A percentile compares a stretch with the other conserved stretches of the same genome.
phyloP scores from a whole-genome alignment of 805 yeast genomes.

The Naumovozyma castellii region DNA sequence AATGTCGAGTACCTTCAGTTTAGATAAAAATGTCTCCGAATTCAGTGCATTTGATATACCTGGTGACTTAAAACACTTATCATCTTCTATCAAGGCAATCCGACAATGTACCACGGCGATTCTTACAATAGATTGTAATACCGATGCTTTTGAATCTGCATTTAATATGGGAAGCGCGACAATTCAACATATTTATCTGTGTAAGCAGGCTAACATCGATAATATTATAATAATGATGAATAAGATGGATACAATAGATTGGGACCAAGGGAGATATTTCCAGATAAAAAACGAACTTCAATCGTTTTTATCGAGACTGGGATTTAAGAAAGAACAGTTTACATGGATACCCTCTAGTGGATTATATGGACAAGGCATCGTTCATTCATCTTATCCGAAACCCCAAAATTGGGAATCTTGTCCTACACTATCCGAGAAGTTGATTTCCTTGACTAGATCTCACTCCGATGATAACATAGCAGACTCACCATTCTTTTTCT shows the following conservation, averaged over 20 bases:
- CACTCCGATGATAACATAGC: background rate
- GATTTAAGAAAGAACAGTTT: constrained; percentile 71
- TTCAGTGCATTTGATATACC: constrained; percentile 4
- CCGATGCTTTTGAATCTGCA: constrained; percentile 9
- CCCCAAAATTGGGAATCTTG: constrained; percentile 13
- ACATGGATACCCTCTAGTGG: constrained; percentile 92
- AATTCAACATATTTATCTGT: constrained; percentile 6
- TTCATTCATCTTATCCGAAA: constrained; percentile 49
- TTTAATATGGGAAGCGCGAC: constrained; percentile 10
- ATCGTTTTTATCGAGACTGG: constrained; percentile 69
- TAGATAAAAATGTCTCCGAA: background rate
- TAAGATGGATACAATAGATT: constrained; percentile 90
- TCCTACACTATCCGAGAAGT: constrained; percentile 4
- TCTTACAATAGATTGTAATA: constrained; percentile 9
- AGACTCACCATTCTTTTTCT: background rate
- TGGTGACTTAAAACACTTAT: background rate
- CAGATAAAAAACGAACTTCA: constrained; percentile 81
- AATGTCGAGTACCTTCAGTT: background rate
- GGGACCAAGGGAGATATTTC: constrained; percentile 87
- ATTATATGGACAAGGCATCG: constrained; percentile 86
- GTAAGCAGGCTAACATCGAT: background rate
- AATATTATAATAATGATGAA: constrained; percentile 10
- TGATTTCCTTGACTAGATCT: background rate
- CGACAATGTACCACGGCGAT: constrained; percentile 1
- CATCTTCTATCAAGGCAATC: background rate